Evolutionary conservation across 169 alveolate genomes (phyloP), one percentile per base, ranked within the genome.

Genomic region (Eimeria maxima): DNA sequence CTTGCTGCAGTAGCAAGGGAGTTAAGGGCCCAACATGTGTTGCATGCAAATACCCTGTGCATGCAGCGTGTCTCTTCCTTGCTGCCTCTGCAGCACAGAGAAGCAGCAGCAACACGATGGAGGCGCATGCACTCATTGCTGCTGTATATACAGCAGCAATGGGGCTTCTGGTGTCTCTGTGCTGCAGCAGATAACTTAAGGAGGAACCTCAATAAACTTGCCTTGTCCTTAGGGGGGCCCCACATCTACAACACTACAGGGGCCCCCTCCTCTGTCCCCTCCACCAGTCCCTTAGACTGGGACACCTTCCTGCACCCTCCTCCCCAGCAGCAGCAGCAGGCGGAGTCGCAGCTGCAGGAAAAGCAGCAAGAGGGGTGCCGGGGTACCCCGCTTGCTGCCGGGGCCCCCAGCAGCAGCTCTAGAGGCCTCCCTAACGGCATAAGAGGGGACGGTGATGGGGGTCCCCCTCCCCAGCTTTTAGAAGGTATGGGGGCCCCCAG

Each of bases 111-210:
- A 8, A 29, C 88, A 4, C 6, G 88, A 22, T 78, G 88, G 88
- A 45, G 63, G 27, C 6, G 33, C 6, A 24, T 78, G 24, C 7
- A 57, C 5, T 7, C 4, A 11, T 7, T 24, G 27, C 88, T 78
- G 57, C 88, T 78, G 88, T 27, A 44, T 16, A 42, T 78, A 44
- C 88, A 78, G 88, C 88, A 78, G 57, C 65, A 78, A 8, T 78
- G 88, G 88, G 88, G 88, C 29, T 45, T 78, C 57, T 78, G 88
- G 88, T 78, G 88, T 44, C 63, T 78, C 88, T 78, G 88, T 27
- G 88, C 88, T 6, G 88, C 88, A 78, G 88, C 88, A 44, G 38
- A 44, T 11, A 4, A 57, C 33, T n/a, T 78, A 60, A 8, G 88
- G 27, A 20, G 16, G 38, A 78, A 7, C 33, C 88, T 78, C 6